Evolutionary conservation across 768 basidiomycete species (phyloP).

Genomic region (Termitomyces eurrhizus): DNA sequence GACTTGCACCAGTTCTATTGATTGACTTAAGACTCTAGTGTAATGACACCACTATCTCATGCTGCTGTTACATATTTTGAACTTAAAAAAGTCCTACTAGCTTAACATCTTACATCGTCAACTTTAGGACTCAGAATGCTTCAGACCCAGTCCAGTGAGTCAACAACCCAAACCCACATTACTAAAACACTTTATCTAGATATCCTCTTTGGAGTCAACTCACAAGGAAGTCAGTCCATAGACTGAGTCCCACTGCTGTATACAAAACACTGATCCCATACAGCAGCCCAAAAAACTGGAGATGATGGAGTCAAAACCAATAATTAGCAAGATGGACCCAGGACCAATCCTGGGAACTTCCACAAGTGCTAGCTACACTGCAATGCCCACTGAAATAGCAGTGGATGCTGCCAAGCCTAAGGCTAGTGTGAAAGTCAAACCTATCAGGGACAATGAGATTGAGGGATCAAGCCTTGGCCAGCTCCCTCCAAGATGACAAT

Average conservation of each 20-base stretch:
- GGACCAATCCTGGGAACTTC: not conserved
- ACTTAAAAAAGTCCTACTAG: constrained; percentile 1
- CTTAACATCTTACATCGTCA: not conserved
- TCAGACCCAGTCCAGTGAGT: not conserved
- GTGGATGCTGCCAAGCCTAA: not conserved
- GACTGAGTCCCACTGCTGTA: not conserved
- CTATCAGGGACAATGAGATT: no score
- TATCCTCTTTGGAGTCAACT: not conserved
- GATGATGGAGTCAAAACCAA: not conserved
- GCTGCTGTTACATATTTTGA: not conserved
- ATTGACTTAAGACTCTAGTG: no score
- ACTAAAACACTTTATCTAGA: not conserved
- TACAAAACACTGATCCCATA: not conserved
- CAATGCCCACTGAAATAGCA: not conserved
- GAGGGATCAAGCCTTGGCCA: no score
- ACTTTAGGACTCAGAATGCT: not conserved
- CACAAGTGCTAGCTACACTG: not conserved
- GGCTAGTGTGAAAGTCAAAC: not conserved
- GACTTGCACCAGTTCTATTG: no score
- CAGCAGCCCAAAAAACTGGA: no score
- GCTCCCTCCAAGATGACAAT: no score
- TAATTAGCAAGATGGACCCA: not conserved
- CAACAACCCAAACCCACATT: not conserved
- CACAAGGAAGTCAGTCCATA: not conserved
- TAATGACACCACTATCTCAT: no score